Evolutionary conservation across 345 rosid genomes (phyloP).

Genomic region (Salix dunnii): DNA sequence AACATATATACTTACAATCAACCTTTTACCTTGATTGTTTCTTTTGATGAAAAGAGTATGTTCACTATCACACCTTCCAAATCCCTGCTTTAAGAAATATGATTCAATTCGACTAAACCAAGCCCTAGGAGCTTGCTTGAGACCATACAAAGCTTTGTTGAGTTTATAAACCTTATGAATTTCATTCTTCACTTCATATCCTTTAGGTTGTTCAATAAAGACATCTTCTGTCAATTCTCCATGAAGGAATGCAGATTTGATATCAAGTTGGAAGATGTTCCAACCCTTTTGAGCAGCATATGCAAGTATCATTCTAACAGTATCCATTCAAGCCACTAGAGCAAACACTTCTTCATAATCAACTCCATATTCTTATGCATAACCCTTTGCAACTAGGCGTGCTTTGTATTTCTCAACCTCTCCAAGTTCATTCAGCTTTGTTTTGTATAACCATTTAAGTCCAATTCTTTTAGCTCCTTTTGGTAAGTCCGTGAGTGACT

Average conservation of each 20-base stretch:
- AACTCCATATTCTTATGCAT: no score
- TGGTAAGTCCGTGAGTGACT: no score
- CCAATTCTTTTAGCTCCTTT: not conserved
- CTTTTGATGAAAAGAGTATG: slow-evolving; percentile 1
- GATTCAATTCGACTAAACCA: no score
- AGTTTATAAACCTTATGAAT: no score
- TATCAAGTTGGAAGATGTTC: not conserved
- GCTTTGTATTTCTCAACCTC: not conserved
- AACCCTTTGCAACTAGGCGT: no score
- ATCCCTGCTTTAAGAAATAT: not conserved
- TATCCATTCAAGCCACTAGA: no score
- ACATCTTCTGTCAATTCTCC: not conserved
- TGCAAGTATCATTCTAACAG: not conserved
- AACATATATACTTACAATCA: not conserved
- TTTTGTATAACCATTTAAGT: not conserved
- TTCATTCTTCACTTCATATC: not conserved
- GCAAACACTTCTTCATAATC: no score
- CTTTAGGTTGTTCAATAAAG: not conserved
- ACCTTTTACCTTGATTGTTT: slow-evolving; percentile 3
- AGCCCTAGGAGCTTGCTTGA: not conserved
- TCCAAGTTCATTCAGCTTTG: not conserved
- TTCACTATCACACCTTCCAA: not conserved
- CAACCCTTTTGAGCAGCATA: slow-evolving; percentile 6
- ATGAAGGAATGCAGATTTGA: not conserved
- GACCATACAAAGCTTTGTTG: not conserved